Percentiles rank a stretch among this genome's conserved stretches.
phyloP scores from a whole-genome alignment of 176 grass and related monocot species.

The Aechmea fasciata region DNA sequence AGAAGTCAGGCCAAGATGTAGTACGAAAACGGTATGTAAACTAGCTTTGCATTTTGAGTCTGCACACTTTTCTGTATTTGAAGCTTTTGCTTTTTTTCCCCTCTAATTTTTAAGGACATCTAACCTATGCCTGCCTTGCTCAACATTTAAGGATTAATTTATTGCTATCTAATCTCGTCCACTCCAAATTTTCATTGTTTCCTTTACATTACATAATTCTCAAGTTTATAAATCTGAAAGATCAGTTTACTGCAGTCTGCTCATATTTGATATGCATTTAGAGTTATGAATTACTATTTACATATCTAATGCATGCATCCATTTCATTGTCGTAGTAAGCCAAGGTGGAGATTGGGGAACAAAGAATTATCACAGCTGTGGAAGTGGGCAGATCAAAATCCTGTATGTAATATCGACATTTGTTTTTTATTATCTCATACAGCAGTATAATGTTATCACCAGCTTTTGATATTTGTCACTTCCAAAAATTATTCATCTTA shows the following conservation, averaged over 20 bases:
- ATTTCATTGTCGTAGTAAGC: constrained; percentile 45
- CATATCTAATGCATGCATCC: constrained; percentile 14
- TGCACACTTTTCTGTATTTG: neutral
- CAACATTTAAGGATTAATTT: too few relatives aligned
- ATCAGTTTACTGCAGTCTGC: neutral
- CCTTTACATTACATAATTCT: too few relatives aligned
- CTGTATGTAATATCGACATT: constrained; percentile 43
- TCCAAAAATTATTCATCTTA: neutral
- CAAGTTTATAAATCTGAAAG: neutral
- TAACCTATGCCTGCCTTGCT: too few relatives aligned
- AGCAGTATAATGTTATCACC: neutral
- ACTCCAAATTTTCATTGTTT: too few relatives aligned
- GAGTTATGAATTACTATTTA: neutral
- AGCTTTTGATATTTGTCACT: neutral
- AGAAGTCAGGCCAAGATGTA: constrained; percentile 58
- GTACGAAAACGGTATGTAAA: constrained; percentile 61
- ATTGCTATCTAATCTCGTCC: too few relatives aligned
- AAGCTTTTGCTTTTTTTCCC: too few relatives aligned
- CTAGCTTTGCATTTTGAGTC: neutral
- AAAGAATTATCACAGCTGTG: constrained; percentile 87
- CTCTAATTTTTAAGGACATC: too few relatives aligned
- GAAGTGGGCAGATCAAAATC: constrained; percentile 98
- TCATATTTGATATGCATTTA: neutral
- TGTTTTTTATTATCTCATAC: neutral
- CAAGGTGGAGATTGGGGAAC: constrained; percentile 82